Evolutionary conservation across 306 rosid species (phyloP), one percentile per base, ranked within the genome.

Genomic region (Cucurbita ficifolia): DNA sequence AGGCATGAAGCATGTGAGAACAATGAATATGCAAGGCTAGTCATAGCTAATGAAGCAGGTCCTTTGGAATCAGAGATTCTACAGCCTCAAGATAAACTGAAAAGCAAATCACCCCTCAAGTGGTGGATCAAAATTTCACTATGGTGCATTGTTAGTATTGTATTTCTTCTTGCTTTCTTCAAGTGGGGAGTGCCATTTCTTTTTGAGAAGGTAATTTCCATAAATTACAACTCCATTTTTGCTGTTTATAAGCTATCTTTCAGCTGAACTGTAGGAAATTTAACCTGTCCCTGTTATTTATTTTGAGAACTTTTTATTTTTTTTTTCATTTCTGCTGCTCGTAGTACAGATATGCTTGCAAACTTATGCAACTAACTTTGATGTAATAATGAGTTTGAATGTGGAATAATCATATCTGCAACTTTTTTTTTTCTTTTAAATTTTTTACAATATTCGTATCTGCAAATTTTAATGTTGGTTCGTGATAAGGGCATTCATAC

Each of bases 101-200:
- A 87, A 78, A 19, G 56, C 14, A 78, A 69, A 59, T 80, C 86
- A 38, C 77, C 87, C 68, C 76, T 82, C 71, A 67, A 74, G 76
- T 88, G 99, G 97, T 91, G 97, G 97, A 77, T 84, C 74, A 91
- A 86, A 77, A 84, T 75, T 75, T 79, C 82, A 56, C 45, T 79
- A 71, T 83, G 84, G 86, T 84, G 85, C 86, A 38, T 85, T 74
- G 59, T 85, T 79, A 64, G 73, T 68, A 65, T 82, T 56, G 17
- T 79, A 81, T 74, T 84, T 70, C 52, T 52, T 78, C 77, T 88
- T 56, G 73, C 78, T 81, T 75, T 81, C 62, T 67, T 85, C 79
- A 89, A 92, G 75, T 92, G 97, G 96, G 97, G 92, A 61, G 81
- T 85, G 33, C 97, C 97, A 1, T 89, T 89, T 83, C 79, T 88